Base-by-base conservation (phyloP, 148 eudicot species). In the Rhododendron henanense region DNA sequence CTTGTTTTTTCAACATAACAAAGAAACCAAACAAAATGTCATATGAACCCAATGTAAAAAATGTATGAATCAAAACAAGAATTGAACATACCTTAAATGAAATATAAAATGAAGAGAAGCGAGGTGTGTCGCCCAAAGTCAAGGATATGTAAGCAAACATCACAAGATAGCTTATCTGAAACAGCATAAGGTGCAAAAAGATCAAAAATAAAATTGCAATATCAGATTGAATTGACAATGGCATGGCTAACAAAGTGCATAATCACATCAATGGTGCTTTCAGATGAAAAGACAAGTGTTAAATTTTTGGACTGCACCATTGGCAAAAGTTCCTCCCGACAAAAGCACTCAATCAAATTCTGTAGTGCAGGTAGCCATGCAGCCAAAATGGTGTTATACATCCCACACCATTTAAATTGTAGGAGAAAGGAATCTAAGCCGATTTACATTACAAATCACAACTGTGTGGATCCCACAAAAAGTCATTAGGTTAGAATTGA, bases 71-170 rank as follows among this genome's bases (percentile, higher is more conserved):
- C n/a, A 82, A 39, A 78, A 31, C 10, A 50, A 5, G 35, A 85
- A 79, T 6, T 50, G 67, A 79, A 74, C 91, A 83, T 95, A 97
- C 99, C 98, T 97, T 97, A 4, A 98, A 95, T 85, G 97, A 90
- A 85, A 93, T 84, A 85, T 92, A 92, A 86, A 89, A 90, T 35
- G 95, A 92, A 81, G 98, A 90, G 85, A 94, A 82, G 69, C 92
- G 91, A 83, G 98, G 94, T 59, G 91, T 88, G 87, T 95, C 98
- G 1, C 99, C 99, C 87, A 97, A 88, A 25, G 98, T 92, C 93
- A 97, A 94, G n/a, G 99, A 95, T 90, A 97, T 97, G 88, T 97
- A 97, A 88, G 99, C 99, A 94, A 97, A 97, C 99, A 97, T 97
- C 91, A 97, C 99, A 87, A 97, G 96, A 90, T 97, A 97, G 93